These are phyloP conservation scores for Neurospora sp. DNA, from an alignment of 495 filamentous ascomycete genomes.

Conservation along the genomic window DNA sequence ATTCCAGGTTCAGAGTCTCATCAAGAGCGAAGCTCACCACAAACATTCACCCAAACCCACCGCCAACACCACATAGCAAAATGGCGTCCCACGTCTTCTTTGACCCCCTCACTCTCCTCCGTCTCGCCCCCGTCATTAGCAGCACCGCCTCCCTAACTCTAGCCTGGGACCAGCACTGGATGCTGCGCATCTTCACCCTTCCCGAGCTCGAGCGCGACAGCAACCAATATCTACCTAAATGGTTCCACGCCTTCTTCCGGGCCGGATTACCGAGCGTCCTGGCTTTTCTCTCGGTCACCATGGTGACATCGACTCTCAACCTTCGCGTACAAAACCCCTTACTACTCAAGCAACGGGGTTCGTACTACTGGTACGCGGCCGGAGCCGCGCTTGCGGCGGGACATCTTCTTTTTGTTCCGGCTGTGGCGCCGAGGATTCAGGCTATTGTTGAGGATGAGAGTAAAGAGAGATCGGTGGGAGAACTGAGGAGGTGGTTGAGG, in stretches of 20 bases:
- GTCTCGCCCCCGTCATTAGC: slow-evolving; percentile 2
- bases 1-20: background rate
- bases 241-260: slow-evolving; percentile 1
- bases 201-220: background rate
- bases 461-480: background rate
- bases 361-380: background rate
- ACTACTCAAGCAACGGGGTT: background rate
- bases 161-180: slow-evolving; percentile 2
- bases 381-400: background rate
- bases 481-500: slow-evolving; percentile 4
- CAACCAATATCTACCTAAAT: background rate
- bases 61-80: background rate
- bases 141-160: slow-evolving; percentile 1
- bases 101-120: background rate
- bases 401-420: background rate
- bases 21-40: background rate
- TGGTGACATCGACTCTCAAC: background rate
- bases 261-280: background rate
- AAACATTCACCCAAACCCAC: background rate
- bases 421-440: background rate
- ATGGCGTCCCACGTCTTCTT: slow-evolving; percentile 1
- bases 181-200: background rate
- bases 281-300: background rate
- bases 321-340: background rate
- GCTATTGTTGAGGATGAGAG: background rate